Evolutionary conservation across 306 rosid genomes (phyloP).

Genomic region (Quercus berberidifolia): DNA sequence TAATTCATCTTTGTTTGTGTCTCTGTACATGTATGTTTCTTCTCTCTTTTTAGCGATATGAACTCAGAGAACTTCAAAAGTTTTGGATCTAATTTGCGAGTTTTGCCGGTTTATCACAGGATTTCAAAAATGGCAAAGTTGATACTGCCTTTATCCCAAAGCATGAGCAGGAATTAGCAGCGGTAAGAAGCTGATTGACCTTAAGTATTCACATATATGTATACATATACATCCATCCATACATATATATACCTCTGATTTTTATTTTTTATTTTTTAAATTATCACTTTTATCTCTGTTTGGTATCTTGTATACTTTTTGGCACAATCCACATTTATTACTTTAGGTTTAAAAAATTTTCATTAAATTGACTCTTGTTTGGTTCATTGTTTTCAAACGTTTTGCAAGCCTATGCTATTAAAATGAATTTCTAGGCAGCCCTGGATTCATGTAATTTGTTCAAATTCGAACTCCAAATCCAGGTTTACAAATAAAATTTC

Average conservation of each 20-base stretch:
- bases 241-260: background rate
- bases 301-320: background rate
- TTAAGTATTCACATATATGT: background rate
- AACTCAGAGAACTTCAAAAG: background rate
- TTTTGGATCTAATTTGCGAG: conserved; percentile 10
- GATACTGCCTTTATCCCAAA: conserved; percentile 96
- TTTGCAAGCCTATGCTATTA: background rate
- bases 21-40: background rate
- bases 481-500: background rate
- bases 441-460: background rate
- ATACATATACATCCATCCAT: background rate
- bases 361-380: background rate
- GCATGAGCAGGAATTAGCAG: conserved; percentile 79
- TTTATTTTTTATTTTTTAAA: background rate
- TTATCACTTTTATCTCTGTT: background rate
- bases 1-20: background rate
- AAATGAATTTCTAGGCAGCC: background rate
- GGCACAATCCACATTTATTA: background rate
- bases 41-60: background rate
- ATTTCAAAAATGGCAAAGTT: conserved; percentile 86
- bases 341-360: background rate
- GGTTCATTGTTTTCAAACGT: background rate
- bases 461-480: background rate
- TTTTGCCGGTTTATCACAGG: conserved; percentile 40
- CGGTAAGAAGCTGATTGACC: conserved; percentile 43